Percentiles rank a stretch among this genome's conserved stretches.
Conservation (phyloP, 306 rosid species). For the Begonia masoniana region DNA sequence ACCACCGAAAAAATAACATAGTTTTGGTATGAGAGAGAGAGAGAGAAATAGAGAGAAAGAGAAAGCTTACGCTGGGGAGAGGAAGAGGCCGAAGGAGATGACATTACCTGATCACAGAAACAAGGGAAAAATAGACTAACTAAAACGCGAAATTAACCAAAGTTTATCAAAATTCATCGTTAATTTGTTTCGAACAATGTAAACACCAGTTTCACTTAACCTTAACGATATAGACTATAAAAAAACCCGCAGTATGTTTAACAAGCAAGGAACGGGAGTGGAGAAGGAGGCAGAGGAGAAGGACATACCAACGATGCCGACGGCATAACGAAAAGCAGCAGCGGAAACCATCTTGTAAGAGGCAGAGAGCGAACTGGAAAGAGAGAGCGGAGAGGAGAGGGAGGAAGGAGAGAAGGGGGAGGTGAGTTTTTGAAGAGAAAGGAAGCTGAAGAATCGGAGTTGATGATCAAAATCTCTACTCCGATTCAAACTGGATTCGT, state of each 20-base stretch:
- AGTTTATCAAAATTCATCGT: too few relatives aligned
- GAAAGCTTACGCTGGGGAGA: constrained; percentile 51
- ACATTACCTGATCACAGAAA: constrained; percentile 45
- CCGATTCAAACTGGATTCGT: too few relatives aligned
- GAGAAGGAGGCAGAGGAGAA: neutral
- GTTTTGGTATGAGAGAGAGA: neutral
- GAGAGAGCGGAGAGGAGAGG: neutral
- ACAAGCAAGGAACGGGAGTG: too few relatives aligned
- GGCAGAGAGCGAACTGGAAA: constrained; percentile 1
- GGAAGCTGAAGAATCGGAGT: too few relatives aligned
- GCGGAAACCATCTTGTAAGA: constrained; percentile 27
- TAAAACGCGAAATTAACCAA: too few relatives aligned
- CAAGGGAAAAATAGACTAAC: too few relatives aligned
- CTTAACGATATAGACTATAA: neutral
- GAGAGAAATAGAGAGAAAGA: neutral
- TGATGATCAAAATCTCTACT: too few relatives aligned
- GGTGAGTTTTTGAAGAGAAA: neutral
- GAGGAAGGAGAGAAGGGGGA: neutral
- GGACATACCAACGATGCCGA: constrained; percentile 47
- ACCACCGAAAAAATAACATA: too few relatives aligned
- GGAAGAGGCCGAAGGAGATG: constrained; percentile 55
- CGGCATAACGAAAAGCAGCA: constrained; percentile 15
- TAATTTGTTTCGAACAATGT: too few relatives aligned
- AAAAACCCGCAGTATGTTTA: too few relatives aligned
- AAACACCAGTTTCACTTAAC: too few relatives aligned